Percentiles rank a stretch among this genome's conserved stretches.
Conservation (phyloP, 2,329 filamentous ascomycete genomes). For the Bipolaris cookei region DNA sequence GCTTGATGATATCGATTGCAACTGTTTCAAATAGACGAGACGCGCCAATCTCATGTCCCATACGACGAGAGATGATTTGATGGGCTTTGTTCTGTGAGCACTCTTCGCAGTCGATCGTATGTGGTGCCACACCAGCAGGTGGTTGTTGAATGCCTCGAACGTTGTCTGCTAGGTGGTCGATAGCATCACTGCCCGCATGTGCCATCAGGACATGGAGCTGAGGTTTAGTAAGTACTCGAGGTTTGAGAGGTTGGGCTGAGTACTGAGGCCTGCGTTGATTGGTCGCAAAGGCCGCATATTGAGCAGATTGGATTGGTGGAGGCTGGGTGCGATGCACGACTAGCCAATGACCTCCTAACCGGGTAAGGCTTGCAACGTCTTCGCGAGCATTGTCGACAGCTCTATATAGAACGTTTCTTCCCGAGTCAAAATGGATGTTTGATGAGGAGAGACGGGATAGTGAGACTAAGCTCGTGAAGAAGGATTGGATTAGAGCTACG, state of each 20-base stretch:
- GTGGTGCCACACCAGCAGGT: not conserved
- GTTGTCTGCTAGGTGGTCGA: not conserved
- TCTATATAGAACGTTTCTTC: not conserved
- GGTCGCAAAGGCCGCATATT: not conserved
- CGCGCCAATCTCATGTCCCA: not conserved
- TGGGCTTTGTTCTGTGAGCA: slow-evolving; percentile 1
- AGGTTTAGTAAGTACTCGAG: not conserved
- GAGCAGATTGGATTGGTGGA: not conserved
- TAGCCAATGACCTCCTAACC: not conserved
- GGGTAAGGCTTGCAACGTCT: not conserved
- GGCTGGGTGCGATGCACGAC: not conserved
- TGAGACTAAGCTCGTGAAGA: not conserved
- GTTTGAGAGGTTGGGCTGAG: slow-evolving; percentile 2
- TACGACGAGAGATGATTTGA: slow-evolving; percentile 2
- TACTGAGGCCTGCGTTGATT: slow-evolving; percentile 6
- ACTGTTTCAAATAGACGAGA: not conserved
- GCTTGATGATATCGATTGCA: not conserved
- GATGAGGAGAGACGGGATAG: not conserved
- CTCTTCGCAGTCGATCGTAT: slow-evolving; percentile 1
- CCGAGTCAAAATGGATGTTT: not conserved
- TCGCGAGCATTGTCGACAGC: not conserved
- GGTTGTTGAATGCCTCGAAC: not conserved
- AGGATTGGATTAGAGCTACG: not conserved
- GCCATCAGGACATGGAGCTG: slow-evolving; percentile 1
- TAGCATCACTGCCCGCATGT: slow-evolving; percentile 5